Evolutionary conservation across 768 basidiomycete species (phyloP).

Genomic region (Amanita phalloides): DNA sequence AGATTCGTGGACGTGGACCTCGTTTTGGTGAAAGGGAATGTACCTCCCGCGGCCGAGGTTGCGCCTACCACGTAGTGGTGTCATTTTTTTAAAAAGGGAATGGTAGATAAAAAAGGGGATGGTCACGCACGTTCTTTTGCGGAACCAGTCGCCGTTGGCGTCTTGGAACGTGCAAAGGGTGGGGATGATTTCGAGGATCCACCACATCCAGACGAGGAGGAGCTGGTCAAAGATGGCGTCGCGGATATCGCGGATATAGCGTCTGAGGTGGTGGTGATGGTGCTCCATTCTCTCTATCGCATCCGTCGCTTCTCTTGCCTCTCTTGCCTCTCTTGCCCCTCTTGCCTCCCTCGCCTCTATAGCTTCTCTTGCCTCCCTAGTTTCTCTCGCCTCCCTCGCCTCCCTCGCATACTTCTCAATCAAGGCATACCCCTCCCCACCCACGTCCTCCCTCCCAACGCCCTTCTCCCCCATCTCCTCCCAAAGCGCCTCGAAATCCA

Average conservation of each 20-base stretch:
- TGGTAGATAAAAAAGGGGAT: not conserved
- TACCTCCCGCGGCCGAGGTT: slow-evolving; percentile 3
- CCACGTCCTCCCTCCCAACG: not conserved
- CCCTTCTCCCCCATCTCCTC: not conserved
- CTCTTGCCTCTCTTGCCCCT: not conserved
- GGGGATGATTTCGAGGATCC: slow-evolving; percentile 2
- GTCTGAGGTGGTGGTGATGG: not conserved
- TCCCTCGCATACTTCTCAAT: not conserved
- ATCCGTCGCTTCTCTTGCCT: not conserved
- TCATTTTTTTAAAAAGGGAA: not conserved
- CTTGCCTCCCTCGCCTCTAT: not conserved
- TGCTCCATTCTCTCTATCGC: not conserved
- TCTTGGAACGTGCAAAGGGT: not conserved
- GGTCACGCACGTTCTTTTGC: not conserved
- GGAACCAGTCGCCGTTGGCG: not conserved
- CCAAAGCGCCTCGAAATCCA: not conserved
- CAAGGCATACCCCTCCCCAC: slow-evolving; percentile 12
- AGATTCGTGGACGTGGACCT: slow-evolving; percentile 1
- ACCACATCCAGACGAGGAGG: not conserved
- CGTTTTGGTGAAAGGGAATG: not conserved
- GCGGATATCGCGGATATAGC: not conserved
- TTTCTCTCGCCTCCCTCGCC: not conserved
- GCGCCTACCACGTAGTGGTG: not conserved
- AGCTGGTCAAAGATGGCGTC: slow-evolving; percentile 3
- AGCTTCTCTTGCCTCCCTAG: not conserved